Percentiles rank a stretch among this genome's conserved stretches.
These are phyloP conservation scores for Thielaviopsis cerberus DNA, from an alignment of 2,329 filamentous ascomycete genomes.

Conservation along the genomic window DNA sequence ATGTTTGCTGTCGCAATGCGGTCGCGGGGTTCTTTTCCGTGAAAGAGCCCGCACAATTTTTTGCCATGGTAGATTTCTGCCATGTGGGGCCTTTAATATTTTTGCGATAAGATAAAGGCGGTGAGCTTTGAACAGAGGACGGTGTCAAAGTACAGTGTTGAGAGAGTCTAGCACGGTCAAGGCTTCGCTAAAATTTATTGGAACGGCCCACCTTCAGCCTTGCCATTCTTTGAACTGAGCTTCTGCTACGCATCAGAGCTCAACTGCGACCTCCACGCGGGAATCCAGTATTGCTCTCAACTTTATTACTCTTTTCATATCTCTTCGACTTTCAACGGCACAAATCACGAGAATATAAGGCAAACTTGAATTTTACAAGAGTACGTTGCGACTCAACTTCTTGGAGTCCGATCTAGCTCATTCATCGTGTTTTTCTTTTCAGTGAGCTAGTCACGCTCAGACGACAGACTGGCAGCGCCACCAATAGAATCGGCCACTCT, in stretches of 20 bases:
- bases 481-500: background rate
- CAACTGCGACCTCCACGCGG: background rate
- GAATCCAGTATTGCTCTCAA: background rate
- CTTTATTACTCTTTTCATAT: background rate
- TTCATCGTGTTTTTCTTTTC: constrained; percentile 8
- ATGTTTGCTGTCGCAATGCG: background rate
- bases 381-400: constrained; percentile 9
- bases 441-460: constrained; percentile 4
- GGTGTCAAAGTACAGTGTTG: background rate
- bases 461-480: background rate
- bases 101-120: constrained; percentile 8
- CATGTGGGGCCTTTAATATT: constrained; percentile 8
- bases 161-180: background rate
- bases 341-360: background rate
- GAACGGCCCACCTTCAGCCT: background rate
- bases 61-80: constrained; percentile 10
- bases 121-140: constrained; percentile 1
- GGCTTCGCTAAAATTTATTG: background rate
- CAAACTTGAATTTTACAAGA: constrained; percentile 1
- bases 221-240: background rate
- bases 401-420: constrained; percentile 6
- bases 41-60: constrained; percentile 11
- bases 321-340: background rate
- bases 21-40: constrained; percentile 7
- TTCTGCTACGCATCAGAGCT: background rate